Evolutionary conservation across 2,329 filamentous ascomycete genomes (phyloP).

Genomic region (Hymenoscyphus linearis): DNA sequence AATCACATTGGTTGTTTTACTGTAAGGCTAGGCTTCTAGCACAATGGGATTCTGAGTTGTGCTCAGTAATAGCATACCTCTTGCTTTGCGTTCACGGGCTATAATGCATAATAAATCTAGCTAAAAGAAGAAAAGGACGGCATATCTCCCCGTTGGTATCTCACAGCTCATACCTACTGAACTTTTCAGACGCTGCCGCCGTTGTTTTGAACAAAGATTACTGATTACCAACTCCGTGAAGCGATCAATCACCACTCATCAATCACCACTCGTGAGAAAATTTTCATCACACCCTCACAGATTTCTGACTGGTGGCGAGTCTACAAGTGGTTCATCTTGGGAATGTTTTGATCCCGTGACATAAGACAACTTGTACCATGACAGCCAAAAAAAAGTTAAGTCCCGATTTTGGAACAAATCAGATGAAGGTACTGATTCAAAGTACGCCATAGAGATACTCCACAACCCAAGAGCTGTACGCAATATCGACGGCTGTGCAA

Average conservation of each 20-base stretch:
- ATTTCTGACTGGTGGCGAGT: background rate
- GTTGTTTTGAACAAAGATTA: background rate
- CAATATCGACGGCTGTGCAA: slow-evolving; percentile 5
- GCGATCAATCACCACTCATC: no score
- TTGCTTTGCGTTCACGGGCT: background rate
- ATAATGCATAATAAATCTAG: background rate
- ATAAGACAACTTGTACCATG: background rate
- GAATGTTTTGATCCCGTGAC: background rate
- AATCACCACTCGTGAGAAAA: background rate
- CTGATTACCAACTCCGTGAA: background rate
- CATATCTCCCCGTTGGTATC: background rate
- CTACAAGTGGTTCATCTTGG: background rate
- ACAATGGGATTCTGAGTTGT: no score
- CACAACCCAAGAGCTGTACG: background rate
- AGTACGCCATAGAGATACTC: background rate
- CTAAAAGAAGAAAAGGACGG: background rate
- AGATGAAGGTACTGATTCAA: background rate
- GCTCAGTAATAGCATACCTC: no score
- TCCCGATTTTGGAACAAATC: background rate
- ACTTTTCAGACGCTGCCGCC: background rate
- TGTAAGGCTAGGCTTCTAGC: no score
- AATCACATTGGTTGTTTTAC: no score
- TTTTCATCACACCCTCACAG: background rate
- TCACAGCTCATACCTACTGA: background rate
- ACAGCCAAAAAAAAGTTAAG: background rate